These are phyloP conservation scores for Cyberlindnera galapagoensis DNA, from an alignment of 805 yeast species.

Conservation along the genomic window DNA sequence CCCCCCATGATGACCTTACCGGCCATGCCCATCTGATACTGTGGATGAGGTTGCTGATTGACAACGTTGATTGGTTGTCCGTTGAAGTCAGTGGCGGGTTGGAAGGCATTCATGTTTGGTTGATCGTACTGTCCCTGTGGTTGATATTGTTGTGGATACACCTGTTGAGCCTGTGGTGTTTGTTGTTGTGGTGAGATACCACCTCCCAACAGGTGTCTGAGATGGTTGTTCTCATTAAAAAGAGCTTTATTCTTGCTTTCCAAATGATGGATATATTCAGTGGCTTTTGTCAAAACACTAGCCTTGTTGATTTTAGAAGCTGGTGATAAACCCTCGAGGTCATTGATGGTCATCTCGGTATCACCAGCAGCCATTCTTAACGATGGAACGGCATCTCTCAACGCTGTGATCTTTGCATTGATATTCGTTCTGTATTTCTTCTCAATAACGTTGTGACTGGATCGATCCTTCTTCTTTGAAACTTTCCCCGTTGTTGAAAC, in stretches of 20 bases:
- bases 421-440: constrained; percentile 76
- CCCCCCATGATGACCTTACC: constrained; percentile 41
- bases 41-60: constrained; percentile 12
- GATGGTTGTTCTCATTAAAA: constrained; percentile 44
- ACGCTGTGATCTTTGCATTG: constrained; percentile 59
- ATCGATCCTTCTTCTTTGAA: constrained; percentile 43
- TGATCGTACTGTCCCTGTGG: constrained; percentile 8
- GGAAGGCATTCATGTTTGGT: constrained; percentile 14
- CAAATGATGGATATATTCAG: constrained; percentile 71
- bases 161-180: neutral
- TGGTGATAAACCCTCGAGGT: constrained; percentile 69
- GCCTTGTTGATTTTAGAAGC: constrained; percentile 75
- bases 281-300: constrained; percentile 67
- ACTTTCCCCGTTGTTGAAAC: constrained; percentile 15
- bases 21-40: constrained; percentile 23
- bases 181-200: constrained; percentile 4
- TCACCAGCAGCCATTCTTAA: constrained; percentile 56
- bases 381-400: constrained; percentile 75
- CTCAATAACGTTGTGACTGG: constrained; percentile 75
- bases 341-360: constrained; percentile 35
- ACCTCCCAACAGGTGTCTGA: constrained; percentile 24
- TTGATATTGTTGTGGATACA: constrained; percentile 7
- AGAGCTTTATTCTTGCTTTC: constrained; percentile 39
- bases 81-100: constrained; percentile 20
- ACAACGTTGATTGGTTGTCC: constrained; percentile 22